These are phyloP conservation scores for Salix suchowensis DNA, from an alignment of 345 rosid species.

Conservation along the genomic window DNA sequence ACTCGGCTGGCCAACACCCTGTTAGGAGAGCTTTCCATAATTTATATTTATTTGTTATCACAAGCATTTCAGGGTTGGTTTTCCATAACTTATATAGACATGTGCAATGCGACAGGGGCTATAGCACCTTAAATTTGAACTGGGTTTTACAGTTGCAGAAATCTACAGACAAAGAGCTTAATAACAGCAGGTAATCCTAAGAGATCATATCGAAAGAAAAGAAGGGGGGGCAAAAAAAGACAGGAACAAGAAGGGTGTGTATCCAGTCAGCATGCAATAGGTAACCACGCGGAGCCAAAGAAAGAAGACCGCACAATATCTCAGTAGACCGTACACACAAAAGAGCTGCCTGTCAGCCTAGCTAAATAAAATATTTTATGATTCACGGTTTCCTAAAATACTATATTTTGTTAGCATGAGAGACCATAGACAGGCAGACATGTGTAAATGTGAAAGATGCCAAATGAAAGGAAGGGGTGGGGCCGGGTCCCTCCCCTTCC, in stretches of 20 bases:
- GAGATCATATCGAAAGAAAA: too few species aligned
- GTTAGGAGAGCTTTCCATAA: background rate
- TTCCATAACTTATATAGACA: background rate
- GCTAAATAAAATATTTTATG: background rate
- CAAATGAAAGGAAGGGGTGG: background rate
- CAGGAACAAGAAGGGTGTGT: too few species aligned
- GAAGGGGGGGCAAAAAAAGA: too few species aligned
- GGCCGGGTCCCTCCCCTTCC: background rate
- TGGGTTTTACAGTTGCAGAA: background rate
- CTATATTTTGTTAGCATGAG: background rate
- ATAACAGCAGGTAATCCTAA: background rate
- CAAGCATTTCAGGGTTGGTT: background rate
- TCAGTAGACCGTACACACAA: too few species aligned
- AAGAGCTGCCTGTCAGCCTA: too few species aligned
- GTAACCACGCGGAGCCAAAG: too few species aligned
- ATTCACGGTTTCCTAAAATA: background rate
- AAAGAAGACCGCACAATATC: too few species aligned
- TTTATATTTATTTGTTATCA: background rate
- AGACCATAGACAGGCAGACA: background rate
- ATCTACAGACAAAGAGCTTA: too few species aligned
- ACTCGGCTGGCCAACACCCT: background rate
- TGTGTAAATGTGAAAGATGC: background rate
- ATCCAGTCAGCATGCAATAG: too few species aligned
- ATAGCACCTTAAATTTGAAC: background rate
- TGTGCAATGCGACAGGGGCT: background rate